Evolutionary conservation across 2,329 filamentous ascomycete species (phyloP).

Genomic region (Curvularia verruculosa): DNA sequence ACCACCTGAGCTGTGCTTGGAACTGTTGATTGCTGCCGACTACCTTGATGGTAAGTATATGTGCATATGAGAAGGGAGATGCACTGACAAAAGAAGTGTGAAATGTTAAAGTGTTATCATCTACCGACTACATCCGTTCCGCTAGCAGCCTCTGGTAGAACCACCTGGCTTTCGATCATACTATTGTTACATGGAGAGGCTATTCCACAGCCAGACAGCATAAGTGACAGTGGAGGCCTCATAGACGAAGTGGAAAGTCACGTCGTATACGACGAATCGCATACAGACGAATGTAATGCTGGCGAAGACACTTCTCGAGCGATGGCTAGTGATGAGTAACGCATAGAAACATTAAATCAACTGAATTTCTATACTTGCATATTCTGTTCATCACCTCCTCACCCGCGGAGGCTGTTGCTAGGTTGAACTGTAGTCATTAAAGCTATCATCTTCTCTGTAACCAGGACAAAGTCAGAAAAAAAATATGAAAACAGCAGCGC

Average conservation of each 20-base stretch:
- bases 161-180: neutral
- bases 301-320: neutral
- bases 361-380: neutral
- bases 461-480: neutral
- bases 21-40: constrained; percentile 78
- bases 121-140: neutral
- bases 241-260: neutral
- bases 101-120: neutral
- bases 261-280: neutral
- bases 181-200: neutral
- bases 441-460: neutral
- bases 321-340: neutral
- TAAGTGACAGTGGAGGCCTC: neutral
- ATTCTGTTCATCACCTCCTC: neutral
- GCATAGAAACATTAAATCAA: neutral
- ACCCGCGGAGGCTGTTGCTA: neutral
- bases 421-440: neutral
- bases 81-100: constrained; percentile 3
- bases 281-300: neutral
- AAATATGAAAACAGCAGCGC: neutral
- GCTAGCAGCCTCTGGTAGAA: neutral
- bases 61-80: neutral
- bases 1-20: constrained; percentile 76
- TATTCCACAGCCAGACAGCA: neutral
- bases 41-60: constrained; percentile 62